Conservation (phyloP, 2,329 filamentous ascomycete genomes). For the Chaetomiaceae sp. region DNA sequence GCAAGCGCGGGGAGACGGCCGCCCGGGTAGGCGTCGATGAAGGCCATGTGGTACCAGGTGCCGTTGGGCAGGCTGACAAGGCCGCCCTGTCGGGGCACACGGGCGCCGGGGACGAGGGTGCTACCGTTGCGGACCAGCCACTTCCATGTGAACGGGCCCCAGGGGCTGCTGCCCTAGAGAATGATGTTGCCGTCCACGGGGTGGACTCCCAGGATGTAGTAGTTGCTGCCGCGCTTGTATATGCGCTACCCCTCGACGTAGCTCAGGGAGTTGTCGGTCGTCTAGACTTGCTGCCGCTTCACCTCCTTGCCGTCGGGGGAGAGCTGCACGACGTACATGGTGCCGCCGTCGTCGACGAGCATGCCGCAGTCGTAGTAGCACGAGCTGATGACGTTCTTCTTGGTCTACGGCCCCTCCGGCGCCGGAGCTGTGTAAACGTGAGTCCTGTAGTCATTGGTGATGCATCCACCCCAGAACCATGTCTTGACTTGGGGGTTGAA, state of each 20-base stretch:
- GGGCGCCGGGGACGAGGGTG: conserved; percentile 40
- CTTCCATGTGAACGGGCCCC: conserved; percentile 47
- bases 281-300: conserved; percentile 40
- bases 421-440: too few relatives aligned
- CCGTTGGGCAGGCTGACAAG: conserved; percentile 46
- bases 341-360: too few relatives aligned
- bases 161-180: conserved; percentile 41
- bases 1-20: conserved; percentile 54
- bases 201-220: conserved; percentile 48
- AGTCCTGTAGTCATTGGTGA: too few relatives aligned
- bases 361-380: too few relatives aligned
- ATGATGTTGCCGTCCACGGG: conserved; percentile 40
- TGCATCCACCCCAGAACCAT: conserved; percentile 55
- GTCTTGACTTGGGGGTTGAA: conserved; percentile 43
- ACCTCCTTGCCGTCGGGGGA: conserved; percentile 43
- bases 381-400: too few relatives aligned
- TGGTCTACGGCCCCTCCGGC: too few relatives aligned
- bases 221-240: conserved; percentile 50
- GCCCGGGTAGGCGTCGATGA: conserved; percentile 49
- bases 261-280: conserved; percentile 29
- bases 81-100: conserved; percentile 49
- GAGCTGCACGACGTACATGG: too few relatives aligned
- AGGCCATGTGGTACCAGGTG: conserved; percentile 55
- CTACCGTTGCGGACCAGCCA: conserved; percentile 34
- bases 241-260: conserved; percentile 47